These are phyloP conservation scores for Diaporthe citriasiana DNA, from an alignment of 2,329 filamentous ascomycete species.

Conservation along the genomic window DNA sequence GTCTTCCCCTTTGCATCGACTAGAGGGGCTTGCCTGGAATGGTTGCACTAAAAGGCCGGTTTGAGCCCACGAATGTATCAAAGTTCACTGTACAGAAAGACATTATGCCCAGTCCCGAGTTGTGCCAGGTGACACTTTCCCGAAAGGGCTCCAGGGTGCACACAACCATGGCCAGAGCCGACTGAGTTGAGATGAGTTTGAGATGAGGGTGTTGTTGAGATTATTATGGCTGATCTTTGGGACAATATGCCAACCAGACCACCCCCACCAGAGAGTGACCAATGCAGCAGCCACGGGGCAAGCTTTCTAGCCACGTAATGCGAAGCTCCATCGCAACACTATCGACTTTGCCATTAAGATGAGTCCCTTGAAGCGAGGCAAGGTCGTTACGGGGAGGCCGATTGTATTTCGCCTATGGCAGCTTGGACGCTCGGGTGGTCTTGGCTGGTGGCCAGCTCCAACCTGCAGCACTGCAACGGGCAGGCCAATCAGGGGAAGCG, in stretches of 20 bases:
- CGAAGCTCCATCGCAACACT: conserved; percentile 19
- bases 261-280: not conserved
- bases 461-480: conserved; percentile 8
- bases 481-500: conserved; percentile 36
- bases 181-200: conserved; percentile 1
- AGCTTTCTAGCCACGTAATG: conserved; percentile 23
- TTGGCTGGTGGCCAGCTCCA: conserved; percentile 20
- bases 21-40: not conserved
- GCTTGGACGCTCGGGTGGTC: conserved; percentile 22
- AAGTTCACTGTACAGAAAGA: conserved; percentile 21
- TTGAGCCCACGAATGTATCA: conserved; percentile 10
- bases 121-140: not conserved
- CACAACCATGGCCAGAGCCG: not conserved
- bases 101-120: not conserved
- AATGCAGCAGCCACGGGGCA: conserved; percentile 7
- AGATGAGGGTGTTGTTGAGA: conserved; percentile 18
- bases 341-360: conserved; percentile 27
- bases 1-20: conserved; percentile 3
- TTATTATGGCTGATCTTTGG: conserved; percentile 16
- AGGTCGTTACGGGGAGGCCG: conserved; percentile 40
- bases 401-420: conserved; percentile 38
- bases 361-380: conserved; percentile 18
- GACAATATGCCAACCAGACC: not conserved
- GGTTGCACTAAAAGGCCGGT: not conserved
- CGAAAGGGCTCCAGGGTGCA: too few relatives aligned